Percentiles rank a stretch among this genome's conserved stretches.
These are phyloP conservation scores for Hypoxylon trugodes DNA, from an alignment of 495 filamentous ascomycete genomes.

Conservation along the genomic window DNA sequence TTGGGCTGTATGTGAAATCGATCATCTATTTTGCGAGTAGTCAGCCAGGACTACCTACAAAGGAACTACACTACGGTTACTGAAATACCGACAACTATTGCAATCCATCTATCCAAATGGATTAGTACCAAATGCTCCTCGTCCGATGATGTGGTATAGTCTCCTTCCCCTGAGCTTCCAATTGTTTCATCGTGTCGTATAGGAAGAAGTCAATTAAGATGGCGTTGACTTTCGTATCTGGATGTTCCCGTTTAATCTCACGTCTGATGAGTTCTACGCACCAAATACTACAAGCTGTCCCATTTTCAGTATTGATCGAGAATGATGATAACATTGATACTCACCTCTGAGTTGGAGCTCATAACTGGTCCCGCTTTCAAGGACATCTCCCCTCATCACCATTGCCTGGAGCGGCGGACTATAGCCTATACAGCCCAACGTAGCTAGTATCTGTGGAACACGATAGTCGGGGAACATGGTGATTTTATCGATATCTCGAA, in stretches of 20 bases:
- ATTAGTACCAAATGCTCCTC: conserved; percentile 93
- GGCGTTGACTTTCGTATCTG: conserved; percentile 79
- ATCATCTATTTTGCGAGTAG: conserved; percentile 1
- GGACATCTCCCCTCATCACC: conserved; percentile 66
- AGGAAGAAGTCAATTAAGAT: conserved; percentile 96
- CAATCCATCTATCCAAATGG: conserved; percentile 10
- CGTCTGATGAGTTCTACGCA: conserved; percentile 86
- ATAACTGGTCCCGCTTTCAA: conserved; percentile 78
- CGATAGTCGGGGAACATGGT: conserved; percentile 99
- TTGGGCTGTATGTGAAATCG: neutral
- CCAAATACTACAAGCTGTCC: conserved; percentile 82
- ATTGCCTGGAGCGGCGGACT: conserved; percentile 78
- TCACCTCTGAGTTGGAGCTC: conserved; percentile 86
- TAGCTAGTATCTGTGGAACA: conserved; percentile 90
- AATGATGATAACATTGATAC: conserved; percentile 14
- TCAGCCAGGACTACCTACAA: neutral
- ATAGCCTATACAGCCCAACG: conserved; percentile 82
- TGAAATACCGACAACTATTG: conserved; percentile 5
- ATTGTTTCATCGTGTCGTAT: conserved; percentile 89
- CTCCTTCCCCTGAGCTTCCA: conserved; percentile 69
- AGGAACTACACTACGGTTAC: conserved; percentile 6
- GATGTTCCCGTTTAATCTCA: conserved; percentile 79
- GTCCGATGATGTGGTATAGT: conserved; percentile 90
- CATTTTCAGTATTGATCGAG: neutral
- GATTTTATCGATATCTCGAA: conserved; percentile 89